These are phyloP conservation scores for Kluyveromyces siamensis DNA, from an alignment of 805 yeast genomes.

Conservation along the genomic window DNA sequence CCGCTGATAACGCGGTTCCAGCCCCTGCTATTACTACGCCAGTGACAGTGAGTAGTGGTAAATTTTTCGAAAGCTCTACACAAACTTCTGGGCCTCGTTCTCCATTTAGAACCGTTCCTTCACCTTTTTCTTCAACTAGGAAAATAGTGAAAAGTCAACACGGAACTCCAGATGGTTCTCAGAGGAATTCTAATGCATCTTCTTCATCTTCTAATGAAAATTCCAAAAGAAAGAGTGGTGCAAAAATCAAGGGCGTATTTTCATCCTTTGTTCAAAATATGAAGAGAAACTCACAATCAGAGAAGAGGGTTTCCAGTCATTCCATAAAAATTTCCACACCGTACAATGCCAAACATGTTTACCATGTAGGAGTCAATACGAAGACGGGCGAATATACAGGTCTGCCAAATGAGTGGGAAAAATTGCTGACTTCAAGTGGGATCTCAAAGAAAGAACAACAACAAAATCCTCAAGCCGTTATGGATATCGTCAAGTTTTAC, in stretches of 20 bases:
- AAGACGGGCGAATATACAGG: conserved; percentile 85
- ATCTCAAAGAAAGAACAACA: conserved; percentile 82
- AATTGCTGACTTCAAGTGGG: conserved; percentile 72
- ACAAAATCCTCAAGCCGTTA: conserved; percentile 89
- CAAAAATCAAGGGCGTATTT: conserved; percentile 49
- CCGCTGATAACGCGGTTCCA: not conserved
- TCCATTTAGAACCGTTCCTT: conserved; percentile 4
- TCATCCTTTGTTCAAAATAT: conserved; percentile 34
- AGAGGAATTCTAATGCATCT: conserved; percentile 4
- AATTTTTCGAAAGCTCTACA: not conserved
- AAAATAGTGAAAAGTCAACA: conserved; percentile 2
- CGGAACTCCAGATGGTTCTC: conserved; percentile 2
- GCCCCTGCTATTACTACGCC: not conserved
- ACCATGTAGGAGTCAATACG: conserved; percentile 87
- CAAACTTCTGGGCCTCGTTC: conserved; percentile 4
- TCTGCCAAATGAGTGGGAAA: conserved; percentile 88
- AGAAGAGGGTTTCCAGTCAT: conserved; percentile 33
- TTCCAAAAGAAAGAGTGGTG: conserved; percentile 36
- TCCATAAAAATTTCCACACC: conserved; percentile 74
- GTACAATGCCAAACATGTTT: conserved; percentile 79
- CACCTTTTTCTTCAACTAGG: conserved; percentile 5
- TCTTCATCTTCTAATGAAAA: conserved; percentile 5
- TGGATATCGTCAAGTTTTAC: conserved; percentile 82
- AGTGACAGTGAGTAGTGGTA: not conserved
- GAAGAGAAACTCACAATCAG: conserved; percentile 21